These are phyloP conservation scores for Bremia lactucae DNA, from an alignment of 352 stramenopile species.

Conservation along the genomic window DNA sequence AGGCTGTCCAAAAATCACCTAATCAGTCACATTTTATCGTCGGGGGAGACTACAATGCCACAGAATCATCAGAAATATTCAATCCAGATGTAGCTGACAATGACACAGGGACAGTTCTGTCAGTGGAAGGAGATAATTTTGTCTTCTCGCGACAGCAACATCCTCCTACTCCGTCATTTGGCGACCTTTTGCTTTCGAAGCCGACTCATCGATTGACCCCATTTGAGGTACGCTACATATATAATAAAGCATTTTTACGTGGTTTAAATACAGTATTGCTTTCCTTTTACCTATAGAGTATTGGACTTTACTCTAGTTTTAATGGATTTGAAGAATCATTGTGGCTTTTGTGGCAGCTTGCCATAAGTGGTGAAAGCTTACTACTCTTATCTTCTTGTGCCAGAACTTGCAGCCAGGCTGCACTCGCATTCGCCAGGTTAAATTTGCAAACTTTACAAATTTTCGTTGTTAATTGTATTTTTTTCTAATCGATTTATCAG, in stretches of 20 bases:
- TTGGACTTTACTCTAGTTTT: constrained; percentile 82
- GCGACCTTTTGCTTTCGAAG: constrained; percentile 59
- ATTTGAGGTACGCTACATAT: constrained; percentile 37
- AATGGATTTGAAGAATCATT: constrained; percentile 54
- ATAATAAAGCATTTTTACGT: neutral
- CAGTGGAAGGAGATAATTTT: constrained; percentile 39
- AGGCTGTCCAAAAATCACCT: constrained; percentile 21
- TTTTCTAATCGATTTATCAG: constrained; percentile 14
- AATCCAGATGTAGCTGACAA: constrained; percentile 27
- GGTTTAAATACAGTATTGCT: neutral
- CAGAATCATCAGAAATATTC: constrained; percentile 17
- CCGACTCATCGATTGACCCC: constrained; percentile 31
- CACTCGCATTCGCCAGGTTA: constrained; percentile 70
- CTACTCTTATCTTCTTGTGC: constrained; percentile 70
- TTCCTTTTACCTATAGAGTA: constrained; percentile 18
- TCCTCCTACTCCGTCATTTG: constrained; percentile 50
- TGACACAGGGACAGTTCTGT: constrained; percentile 15
- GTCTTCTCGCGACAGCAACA: constrained; percentile 24
- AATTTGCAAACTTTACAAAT: neutral
- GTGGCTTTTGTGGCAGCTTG: constrained; percentile 80
- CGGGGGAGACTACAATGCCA: constrained; percentile 35
- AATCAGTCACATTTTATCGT: constrained; percentile 46
- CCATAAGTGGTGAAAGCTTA: constrained; percentile 74
- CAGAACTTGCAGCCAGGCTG: constrained; percentile 70
- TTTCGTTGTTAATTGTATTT: neutral